Evolutionary conservation across 2,329 filamentous ascomycete species (phyloP).

Genomic region (Chaetomium strumarium): DNA sequence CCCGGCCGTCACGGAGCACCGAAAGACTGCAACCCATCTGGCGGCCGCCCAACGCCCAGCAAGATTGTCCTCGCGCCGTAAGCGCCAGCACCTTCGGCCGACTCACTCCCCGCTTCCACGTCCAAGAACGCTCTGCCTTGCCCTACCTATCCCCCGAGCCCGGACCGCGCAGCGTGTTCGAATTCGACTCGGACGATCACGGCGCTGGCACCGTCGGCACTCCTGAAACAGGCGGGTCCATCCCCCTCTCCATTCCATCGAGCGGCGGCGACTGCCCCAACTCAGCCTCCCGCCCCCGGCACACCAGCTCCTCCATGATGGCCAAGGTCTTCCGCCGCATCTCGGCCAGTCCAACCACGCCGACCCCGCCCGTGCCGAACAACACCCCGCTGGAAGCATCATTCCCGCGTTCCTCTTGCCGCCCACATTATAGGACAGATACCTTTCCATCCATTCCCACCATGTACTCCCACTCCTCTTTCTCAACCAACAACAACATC

Average conservation of each 20-base stretch:
- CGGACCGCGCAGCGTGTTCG: not conserved
- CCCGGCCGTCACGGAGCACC: not conserved
- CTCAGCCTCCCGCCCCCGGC: not conserved
- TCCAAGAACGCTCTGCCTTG: not conserved
- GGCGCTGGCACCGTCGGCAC: not conserved
- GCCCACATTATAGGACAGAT: too few species aligned
- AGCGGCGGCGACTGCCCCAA: not conserved
- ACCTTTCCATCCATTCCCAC: not conserved
- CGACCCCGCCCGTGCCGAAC: not conserved
- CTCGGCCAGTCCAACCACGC: not conserved
- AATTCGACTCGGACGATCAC: not conserved
- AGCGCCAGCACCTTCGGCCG: slow-evolving; percentile 3
- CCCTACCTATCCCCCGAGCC: not conserved
- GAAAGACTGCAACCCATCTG: not conserved
- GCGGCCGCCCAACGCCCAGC: not conserved
- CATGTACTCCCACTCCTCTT: not conserved
- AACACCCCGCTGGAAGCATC: not conserved
- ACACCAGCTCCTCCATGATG: slow-evolving; percentile 6
- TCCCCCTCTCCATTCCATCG: slow-evolving; percentile 1
- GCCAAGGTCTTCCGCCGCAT: slow-evolving; percentile 12
- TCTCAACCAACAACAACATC: not conserved
- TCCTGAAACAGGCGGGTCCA: slow-evolving; percentile 3
- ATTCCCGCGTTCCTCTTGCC: not conserved
- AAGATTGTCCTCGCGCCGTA: not conserved
- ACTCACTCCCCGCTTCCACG: not conserved